Base-by-base conservation (phyloP, 208 protist species). In the Acanthamoeba royreba region DNA sequence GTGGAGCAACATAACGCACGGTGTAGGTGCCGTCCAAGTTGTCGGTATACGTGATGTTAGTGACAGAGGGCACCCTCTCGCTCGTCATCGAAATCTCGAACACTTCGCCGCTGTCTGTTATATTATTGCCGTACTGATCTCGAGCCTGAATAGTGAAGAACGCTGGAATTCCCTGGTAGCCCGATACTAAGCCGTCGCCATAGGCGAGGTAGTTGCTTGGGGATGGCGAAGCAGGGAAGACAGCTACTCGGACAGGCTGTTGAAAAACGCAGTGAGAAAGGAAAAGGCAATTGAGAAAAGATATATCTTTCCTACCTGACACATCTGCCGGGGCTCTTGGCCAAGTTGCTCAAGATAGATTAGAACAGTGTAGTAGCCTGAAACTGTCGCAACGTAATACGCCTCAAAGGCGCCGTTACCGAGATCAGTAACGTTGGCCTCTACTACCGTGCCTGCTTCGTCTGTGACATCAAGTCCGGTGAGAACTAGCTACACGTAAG, bases 101-200 rank as follows among this genome's bases (percentile, higher is more conserved):
- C n/a, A 3, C 2, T 22, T 49, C 66, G 35, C 89, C 89, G 19
- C 89, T 66, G 22, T 58, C 89, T 25, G 69, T 85, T 40, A 93
- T 83, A 31, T 74, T 93, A 49, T 93, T 93, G 31, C 63, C 89
- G 63, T 63, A 93, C 28, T 61, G 61, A 47, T 93, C 89, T 38
- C 66, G 46, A 22, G 22, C 38, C 66, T 83, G 63, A n/a, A 93
- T 61, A 31, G 46, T 58, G 89, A 93, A 93, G 46, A 31, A 69
- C 0, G 58, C 45, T 5, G 89, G 89, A 11, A 93, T 49, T 1
- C 61, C 35, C 45, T 77, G 46, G 31, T 63, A 83, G 43, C 63
- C 89, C 13, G 19, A 52, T 22, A 17, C 11, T 11, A 93, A 45
- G 2, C 89, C 89, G 9, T 53, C 52, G 45, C 89, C 89, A 83